Percentiles rank a stretch among this genome's conserved stretches.
Conservation (phyloP, 257 asterid genomes). For the Jasminum sambac region DNA sequence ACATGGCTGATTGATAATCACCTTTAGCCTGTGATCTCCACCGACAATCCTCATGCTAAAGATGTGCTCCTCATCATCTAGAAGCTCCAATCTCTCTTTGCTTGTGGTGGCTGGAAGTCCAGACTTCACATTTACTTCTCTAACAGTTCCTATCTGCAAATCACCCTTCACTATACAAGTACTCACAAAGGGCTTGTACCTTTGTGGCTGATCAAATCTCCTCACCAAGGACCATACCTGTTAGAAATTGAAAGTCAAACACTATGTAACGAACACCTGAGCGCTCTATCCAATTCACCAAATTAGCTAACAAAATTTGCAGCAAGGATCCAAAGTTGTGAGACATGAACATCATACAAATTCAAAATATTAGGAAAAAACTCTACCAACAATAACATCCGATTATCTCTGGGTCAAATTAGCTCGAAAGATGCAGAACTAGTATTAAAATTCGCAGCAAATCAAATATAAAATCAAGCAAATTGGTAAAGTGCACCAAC, state of each 20-base stretch:
- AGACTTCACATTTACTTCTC: constrained; percentile 81
- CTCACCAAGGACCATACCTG: constrained; percentile 93
- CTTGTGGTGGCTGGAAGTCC: constrained; percentile 93
- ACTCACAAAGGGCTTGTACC: constrained; percentile 90
- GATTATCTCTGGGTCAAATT: background rate
- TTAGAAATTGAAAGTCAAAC: constrained; percentile 11
- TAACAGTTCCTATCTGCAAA: constrained; percentile 77
- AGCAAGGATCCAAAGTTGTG: too few relatives aligned
- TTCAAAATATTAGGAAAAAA: too few relatives aligned
- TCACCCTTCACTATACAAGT: constrained; percentile 76
- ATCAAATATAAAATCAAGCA: background rate
- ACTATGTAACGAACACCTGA: background rate
- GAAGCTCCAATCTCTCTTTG: constrained; percentile 76
- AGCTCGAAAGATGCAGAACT: constrained; percentile 26
- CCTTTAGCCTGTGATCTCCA: constrained; percentile 93
- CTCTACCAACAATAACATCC: too few relatives aligned
- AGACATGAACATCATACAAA: too few relatives aligned
- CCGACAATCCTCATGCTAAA: constrained; percentile 83
- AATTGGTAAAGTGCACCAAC: background rate
- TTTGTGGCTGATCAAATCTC: constrained; percentile 91
- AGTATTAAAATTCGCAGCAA: background rate
- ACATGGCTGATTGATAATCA: constrained; percentile 18
- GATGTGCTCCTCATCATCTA: constrained; percentile 80
- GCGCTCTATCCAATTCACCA: background rate
- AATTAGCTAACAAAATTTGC: background rate